phyloP scores from a whole-genome alignment of 2,329 filamentous ascomycete genomes.

The Nemania bipapillata region DNA sequence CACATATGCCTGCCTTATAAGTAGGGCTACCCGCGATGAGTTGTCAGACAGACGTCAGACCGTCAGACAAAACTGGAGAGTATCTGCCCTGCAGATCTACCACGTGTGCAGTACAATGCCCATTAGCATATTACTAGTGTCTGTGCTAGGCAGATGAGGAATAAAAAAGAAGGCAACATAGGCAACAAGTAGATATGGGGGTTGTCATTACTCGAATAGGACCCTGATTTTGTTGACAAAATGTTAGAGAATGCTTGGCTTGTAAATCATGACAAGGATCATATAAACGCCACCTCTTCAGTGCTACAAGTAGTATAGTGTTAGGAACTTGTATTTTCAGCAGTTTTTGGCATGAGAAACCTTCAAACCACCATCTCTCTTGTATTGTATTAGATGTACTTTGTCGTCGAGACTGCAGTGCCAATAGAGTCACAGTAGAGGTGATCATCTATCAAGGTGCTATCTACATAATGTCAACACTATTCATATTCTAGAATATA shows the following conservation, averaged over 20 bases:
- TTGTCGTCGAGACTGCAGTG: neutral
- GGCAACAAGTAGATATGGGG: neutral
- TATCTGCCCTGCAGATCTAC: slow-evolving; percentile 12
- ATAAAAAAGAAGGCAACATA: neutral
- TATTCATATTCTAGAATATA: neutral
- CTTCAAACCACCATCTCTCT: neutral
- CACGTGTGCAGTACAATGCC: slow-evolving; percentile 12
- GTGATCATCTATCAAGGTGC: slow-evolving; percentile 9
- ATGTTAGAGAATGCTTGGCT: slow-evolving; percentile 11
- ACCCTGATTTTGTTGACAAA: slow-evolving; percentile 12
- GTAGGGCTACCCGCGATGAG: neutral
- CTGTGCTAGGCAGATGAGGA: neutral
- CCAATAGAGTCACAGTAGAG: neutral
- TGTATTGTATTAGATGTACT: neutral
- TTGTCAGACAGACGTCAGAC: slow-evolving; percentile 17
- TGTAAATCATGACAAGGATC: slow-evolving; percentile 19
- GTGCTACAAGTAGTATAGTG: no score
- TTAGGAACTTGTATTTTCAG: neutral
- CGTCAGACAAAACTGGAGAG: slow-evolving; percentile 11
- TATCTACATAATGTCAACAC: neutral
- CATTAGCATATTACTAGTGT: neutral
- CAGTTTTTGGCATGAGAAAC: neutral
- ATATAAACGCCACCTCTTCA: neutral
- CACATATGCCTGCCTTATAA: neutral
- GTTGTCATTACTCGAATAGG: slow-evolving; percentile 12